These are phyloP conservation scores for Nakazawaea pomicola DNA, from an alignment of 805 yeast genomes.

Conservation along the genomic window DNA sequence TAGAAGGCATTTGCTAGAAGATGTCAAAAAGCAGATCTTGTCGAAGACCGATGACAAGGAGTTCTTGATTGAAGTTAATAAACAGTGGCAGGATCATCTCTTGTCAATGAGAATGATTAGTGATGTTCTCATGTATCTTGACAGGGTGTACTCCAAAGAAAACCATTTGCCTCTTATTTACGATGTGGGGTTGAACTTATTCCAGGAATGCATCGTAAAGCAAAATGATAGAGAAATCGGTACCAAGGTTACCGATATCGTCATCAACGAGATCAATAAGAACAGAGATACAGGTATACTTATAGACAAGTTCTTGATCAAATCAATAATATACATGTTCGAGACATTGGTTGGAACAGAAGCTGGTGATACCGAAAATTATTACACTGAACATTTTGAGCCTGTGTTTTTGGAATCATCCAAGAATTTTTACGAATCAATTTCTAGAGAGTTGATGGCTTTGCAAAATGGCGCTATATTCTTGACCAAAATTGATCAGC, in stretches of 20 bases:
- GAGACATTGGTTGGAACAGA: conserved; percentile 41
- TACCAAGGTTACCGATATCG: conserved; percentile 36
- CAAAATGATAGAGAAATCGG: conserved; percentile 48
- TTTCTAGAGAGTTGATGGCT: conserved; percentile 40
- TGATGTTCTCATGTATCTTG: conserved; percentile 82
- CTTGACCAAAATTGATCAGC: conserved; percentile 42
- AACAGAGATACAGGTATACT: conserved; percentile 51
- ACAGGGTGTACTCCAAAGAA: conserved; percentile 77
- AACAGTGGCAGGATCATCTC: conserved; percentile 68
- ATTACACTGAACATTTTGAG: conserved; percentile 62
- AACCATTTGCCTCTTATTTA: conserved; percentile 55
- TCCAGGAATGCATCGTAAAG: conserved; percentile 56
- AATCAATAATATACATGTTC: conserved; percentile 63
- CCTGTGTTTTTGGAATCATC: conserved; percentile 55
- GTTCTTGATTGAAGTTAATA: conserved; percentile 28
- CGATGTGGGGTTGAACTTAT: conserved; percentile 68
- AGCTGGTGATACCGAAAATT: conserved; percentile 47
- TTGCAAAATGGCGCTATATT: conserved; percentile 48
- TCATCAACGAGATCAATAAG: conserved; percentile 51
- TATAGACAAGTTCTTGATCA: conserved; percentile 53
- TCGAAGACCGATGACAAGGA: conserved; percentile 16
- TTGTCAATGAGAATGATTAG: conserved; percentile 72
- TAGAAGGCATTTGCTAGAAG: conserved; percentile 36
- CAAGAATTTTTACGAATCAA: conserved; percentile 45
- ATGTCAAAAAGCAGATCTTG: conserved; percentile 17